Evolutionary conservation across 2,329 filamentous ascomycete species (phyloP).

Genomic region (Magnaporthiopsis incrustans): DNA sequence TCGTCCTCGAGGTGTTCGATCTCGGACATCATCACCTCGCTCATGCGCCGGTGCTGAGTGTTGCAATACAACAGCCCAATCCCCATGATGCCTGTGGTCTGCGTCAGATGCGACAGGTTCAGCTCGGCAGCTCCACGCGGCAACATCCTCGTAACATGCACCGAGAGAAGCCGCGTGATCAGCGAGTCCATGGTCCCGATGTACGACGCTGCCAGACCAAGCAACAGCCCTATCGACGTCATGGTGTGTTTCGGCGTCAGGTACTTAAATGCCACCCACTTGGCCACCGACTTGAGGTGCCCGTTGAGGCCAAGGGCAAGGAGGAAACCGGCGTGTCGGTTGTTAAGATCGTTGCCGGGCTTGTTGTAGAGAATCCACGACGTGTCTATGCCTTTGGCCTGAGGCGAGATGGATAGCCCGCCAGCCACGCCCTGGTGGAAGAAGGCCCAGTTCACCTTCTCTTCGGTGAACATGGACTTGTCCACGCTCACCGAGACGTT

Average conservation of each 20-base stretch:
- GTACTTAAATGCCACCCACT: conserved; percentile 99
- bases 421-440: conserved; percentile 96
- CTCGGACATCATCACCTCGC: conserved; percentile 96
- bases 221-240: conserved; percentile 92
- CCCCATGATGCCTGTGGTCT: conserved; percentile 95
- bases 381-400: conserved; percentile 90
- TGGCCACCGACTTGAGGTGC: conserved; percentile 86
- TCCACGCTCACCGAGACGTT: conserved; percentile 93
- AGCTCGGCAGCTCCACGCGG: conserved; percentile 88
- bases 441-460: conserved; percentile 97
- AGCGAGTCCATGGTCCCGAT: conserved; percentile 95
- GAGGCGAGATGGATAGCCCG: conserved; percentile 80
- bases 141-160: conserved; percentile 92
- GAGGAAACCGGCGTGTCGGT: conserved; percentile 91
- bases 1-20: conserved; percentile 79
- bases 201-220: conserved; percentile 88
- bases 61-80: conserved; percentile 91
- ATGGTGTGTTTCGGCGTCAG: conserved; percentile 98
- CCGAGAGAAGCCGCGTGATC: conserved; percentile 85
- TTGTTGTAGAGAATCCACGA: conserved; percentile 99
- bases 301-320: conserved; percentile 88
- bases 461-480: conserved; percentile 78
- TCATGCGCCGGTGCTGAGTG: conserved; percentile 96
- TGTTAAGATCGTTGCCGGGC: conserved; percentile 75
- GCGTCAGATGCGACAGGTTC: conserved; percentile 85